Evolutionary conservation across 176 grass and related monocot genomes (phyloP).

Genomic region (Themeda triandra): DNA sequence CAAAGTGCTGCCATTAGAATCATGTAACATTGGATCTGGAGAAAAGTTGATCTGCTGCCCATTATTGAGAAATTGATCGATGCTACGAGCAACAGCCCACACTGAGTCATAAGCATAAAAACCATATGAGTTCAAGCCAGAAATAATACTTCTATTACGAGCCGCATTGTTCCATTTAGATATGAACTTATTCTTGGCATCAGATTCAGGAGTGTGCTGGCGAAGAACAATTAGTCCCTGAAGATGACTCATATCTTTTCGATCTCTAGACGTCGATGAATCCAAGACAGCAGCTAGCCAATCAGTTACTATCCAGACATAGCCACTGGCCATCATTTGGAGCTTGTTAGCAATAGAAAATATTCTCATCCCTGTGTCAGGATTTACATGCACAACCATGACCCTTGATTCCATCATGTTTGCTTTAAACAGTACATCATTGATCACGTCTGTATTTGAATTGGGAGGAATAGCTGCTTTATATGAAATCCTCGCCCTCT

Average conservation of each 20-base stretch:
- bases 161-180: constrained; percentile 55
- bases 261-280: constrained; percentile 28
- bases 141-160: constrained; percentile 40
- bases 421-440: constrained; percentile 48
- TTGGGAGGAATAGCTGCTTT: constrained; percentile 66
- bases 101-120: constrained; percentile 90
- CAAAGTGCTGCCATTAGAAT: constrained; percentile 56
- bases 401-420: constrained; percentile 90
- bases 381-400: constrained; percentile 80
- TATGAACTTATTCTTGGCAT: constrained; percentile 52
- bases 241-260: constrained; percentile 47
- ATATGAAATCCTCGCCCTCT: constrained; percentile 72
- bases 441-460: constrained; percentile 41
- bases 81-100: constrained; percentile 67
- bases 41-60: constrained; percentile 57
- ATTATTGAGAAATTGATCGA: constrained; percentile 53
- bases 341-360: constrained; percentile 65
- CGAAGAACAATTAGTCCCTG: constrained; percentile 76
- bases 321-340: constrained; percentile 60
- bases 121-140: constrained; percentile 64
- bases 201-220: constrained; percentile 60
- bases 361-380: constrained; percentile 58
- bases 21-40: constrained; percentile 54
- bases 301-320: constrained; percentile 87
- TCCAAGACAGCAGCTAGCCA: constrained; percentile 86